Evolutionary conservation across 495 filamentous ascomycete genomes (phyloP), one percentile per base, ranked within the genome.

Genomic region (Penicillium psychrofluorescens): DNA sequence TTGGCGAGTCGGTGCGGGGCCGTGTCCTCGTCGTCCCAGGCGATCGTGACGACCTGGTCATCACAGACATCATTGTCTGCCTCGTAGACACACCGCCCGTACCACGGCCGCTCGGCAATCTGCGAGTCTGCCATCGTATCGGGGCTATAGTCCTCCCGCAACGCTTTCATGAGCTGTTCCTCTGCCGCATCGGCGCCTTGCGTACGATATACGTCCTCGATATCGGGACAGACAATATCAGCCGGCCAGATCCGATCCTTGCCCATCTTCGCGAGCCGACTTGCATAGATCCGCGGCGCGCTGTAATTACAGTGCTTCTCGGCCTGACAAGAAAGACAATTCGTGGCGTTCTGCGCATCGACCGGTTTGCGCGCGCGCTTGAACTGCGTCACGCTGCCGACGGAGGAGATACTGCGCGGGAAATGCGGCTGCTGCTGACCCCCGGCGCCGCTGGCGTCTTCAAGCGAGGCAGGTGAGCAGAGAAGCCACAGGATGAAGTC

Each of bases 31-130:
- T 67, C 63, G 32, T 89, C 81, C 90, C 92, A 97, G 2, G 74
- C 77, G 15, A 96, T 78, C 0, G 83, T 90, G 8, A 97, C 92
- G 27, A 82, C 67, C 59, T 97, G 91, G 54, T 95, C 87, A 59
- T 98, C 92, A 56, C 83, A 87, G 15, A 74, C 92, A 54, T 89
- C 80, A 55, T 96, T 98, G 59, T 90, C 88, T 11, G 81, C 72
- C 60, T 95, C 92, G 63, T 83, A 98, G 8, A 98, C 92, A 58
- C 94, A 98, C 29, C 90, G 80, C 1, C 92, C 92, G 54, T 88
- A 96, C 90, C 89, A 95, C 12, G 84, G 81, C 13, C 79, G 67
- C 8, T 64, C 43, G 40, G 81, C 74, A 8, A 90, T 71, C 7
- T 80, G 70, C 13, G 49, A 48, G 8, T 68, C 63, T 1, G 72